Evolutionary conservation across 352 stramenopile genomes (phyloP), one percentile per base, ranked within the genome.

Genomic region (Bremia lactucae): DNA sequence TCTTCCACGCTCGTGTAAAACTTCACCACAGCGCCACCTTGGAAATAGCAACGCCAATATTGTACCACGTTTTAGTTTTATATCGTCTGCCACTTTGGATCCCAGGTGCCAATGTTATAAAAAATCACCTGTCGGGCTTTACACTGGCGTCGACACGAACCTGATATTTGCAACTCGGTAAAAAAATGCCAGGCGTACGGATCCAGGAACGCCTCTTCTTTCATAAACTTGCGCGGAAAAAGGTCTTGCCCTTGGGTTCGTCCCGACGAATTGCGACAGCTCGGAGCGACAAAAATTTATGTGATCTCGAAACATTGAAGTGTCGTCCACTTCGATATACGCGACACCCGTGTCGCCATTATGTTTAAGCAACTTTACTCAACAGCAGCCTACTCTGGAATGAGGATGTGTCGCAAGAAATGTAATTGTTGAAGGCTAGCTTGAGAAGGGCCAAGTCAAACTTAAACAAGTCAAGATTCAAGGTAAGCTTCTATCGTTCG

Each of bases 271-370:
- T 55, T 80, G 70, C 45, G 78, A 54, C 11, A 83, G 58, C 42
- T 83, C 70, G 6, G 70, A 77, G 50, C 70, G 70, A 35, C 70
- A 62, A 47, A 78, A 74, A 51, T 71, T 76, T 28, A 21, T 52
- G 42, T 78, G 57, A 15, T 35, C 46, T 14, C 64, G 59, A 55
- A 76, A 83, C 14, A 74, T 62, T 13, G 67, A 56, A 28, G 62
- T 60, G 34, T 58, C 45, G 46, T 80, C 67, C 28, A 83, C 70
- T 3, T 28, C 63, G 24, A 80, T 39, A 49, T 50, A 56, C 50
- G 78, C 74, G 18, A 72, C 67, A 16, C 67, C 65, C 34, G 59
- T 79, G 54, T 75, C 70, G 41, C 45, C 49, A 48, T 83, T 83
- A 56, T 46, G 36, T 49, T 40, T 83, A 52, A 31, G 45, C 63